Base-by-base conservation (phyloP, 2,329 filamentous ascomycete genomes). In the Botryosphaeria agaves region DNA sequence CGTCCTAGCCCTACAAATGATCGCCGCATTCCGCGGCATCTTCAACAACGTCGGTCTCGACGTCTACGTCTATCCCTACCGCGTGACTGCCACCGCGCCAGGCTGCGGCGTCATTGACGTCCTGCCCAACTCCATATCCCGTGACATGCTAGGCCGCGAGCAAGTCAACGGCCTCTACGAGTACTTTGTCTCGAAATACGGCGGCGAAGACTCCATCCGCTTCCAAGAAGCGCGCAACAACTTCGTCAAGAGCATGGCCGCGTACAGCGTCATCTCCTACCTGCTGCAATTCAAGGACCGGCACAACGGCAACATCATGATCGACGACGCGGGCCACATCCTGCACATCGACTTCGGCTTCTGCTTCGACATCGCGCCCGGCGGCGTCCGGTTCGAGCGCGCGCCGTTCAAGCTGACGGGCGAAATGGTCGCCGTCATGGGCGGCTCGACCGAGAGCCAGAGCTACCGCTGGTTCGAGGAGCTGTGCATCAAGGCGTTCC, bases 401-500 rank as follows among this genome's bases (percentile, higher is more conserved):
- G 89, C 89, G 0, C 89, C 89, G 0, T 99, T 99, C 67, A 99
- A 99, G 59, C 72, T 99, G 32, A 98, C 89, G 1, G 70, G 74
- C 5, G 89, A 99, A 52, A 98, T 98, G 91, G 69, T 98, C 35
- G 82, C 85, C n/a, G 89, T 99, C 43, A 95, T 99, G 87, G 87
- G 89, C 31, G 85, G 85, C 29, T 45, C 52, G 32, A 77, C 73
- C 3, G 74, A 78, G 25, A 80, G 85, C 31, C 87, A 95, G 53
- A 66, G 83, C 9, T 99, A 92, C 63, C 76, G 76, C 40, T 89
- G 82, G 71, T 99, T 99, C 45, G 89, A 98, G 56, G 87, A 94
- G 50, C 69, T 99, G 23, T 91, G 83, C 46, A 69, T 98, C 50
- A 98, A 98, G 59, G 77, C 85, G 1, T 99, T 94, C 65, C 62